phyloP scores from a whole-genome alignment of 1,284 basidiomycete species.

The Ganoderma meredithae region DNA sequence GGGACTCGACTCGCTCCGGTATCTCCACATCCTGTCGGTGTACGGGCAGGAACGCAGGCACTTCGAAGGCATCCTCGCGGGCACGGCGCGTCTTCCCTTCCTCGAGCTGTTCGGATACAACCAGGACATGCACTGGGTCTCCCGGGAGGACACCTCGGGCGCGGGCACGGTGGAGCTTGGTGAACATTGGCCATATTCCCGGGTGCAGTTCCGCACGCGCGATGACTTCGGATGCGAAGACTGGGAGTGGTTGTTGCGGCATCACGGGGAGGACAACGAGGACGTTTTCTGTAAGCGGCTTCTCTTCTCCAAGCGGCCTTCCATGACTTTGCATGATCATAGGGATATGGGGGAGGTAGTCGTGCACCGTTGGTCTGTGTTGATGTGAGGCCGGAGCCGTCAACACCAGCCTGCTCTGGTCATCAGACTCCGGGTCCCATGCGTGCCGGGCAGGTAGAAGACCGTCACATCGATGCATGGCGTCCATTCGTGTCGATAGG shows the following conservation, averaged over 20 bases:
- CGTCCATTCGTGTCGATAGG: no score
- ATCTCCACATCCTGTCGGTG: not conserved
- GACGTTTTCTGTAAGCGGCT: not conserved
- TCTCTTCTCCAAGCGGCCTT: not conserved
- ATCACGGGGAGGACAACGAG: not conserved
- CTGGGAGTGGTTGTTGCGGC: slow-evolving; percentile 9
- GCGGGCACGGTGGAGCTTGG: not conserved
- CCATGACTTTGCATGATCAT: not conserved
- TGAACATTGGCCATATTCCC: not conserved
- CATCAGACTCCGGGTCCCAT: no score
- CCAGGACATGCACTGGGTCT: not conserved
- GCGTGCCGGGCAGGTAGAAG: no score
- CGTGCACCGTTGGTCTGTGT: not conserved
- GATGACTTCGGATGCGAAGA: slow-evolving; percentile 3
- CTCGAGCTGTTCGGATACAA: slow-evolving; percentile 1
- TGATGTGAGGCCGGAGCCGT: not conserved
- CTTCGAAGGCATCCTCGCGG: not conserved
- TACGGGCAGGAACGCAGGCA: not conserved
- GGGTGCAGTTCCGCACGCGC: not conserved
- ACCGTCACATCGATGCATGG: no score
- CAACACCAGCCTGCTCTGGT: not conserved
- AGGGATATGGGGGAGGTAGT: slow-evolving; percentile 1
- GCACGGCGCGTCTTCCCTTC: not conserved
- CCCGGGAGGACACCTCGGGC: not conserved
- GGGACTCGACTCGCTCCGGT: not conserved